Evolutionary conservation across 225 moss, liverwort and hornwort genomes (phyloP).

Genomic region (Takakia lepidozioides): DNA sequence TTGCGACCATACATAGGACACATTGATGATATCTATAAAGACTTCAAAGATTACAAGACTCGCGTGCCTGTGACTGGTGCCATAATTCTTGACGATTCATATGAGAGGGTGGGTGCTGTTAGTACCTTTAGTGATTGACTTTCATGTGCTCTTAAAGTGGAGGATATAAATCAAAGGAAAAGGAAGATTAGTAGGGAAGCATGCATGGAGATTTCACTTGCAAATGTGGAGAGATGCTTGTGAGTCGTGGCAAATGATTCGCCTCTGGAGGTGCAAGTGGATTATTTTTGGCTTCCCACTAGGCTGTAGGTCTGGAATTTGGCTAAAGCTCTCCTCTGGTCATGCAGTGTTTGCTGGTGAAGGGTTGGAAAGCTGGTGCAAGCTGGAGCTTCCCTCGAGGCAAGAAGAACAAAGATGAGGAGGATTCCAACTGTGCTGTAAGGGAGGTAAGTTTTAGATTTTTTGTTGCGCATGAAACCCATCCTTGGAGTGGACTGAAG

Average conservation of each 20-base stretch:
- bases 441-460: slow-evolving; percentile 56
- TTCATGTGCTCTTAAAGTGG: no score
- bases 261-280: no score
- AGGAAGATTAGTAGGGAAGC: no score
- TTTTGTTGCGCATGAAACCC: no score
- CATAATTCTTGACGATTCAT: slow-evolving; percentile 81
- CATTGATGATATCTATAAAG: slow-evolving; percentile 95
- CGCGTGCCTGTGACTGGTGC: slow-evolving; percentile 92
- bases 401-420: slow-evolving; percentile 94
- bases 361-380: slow-evolving; percentile 97
- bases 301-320: no score
- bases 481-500: no score
- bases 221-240: no score
- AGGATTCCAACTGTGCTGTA: slow-evolving; percentile 61
- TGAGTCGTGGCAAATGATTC: no score
- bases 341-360: slow-evolving; percentile 71
- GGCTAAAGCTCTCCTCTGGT: background rate
- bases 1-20: slow-evolving; percentile 82
- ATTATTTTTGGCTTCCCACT: no score
- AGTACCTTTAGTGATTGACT: no score
- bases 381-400: slow-evolving; percentile 99
- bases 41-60: slow-evolving; percentile 94
- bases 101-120: slow-evolving; percentile 51
- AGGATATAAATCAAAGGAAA: no score
- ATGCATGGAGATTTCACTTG: no score